phyloP scores from a whole-genome alignment of 1,284 basidiomycete species.

The Tylopilus sp. region DNA sequence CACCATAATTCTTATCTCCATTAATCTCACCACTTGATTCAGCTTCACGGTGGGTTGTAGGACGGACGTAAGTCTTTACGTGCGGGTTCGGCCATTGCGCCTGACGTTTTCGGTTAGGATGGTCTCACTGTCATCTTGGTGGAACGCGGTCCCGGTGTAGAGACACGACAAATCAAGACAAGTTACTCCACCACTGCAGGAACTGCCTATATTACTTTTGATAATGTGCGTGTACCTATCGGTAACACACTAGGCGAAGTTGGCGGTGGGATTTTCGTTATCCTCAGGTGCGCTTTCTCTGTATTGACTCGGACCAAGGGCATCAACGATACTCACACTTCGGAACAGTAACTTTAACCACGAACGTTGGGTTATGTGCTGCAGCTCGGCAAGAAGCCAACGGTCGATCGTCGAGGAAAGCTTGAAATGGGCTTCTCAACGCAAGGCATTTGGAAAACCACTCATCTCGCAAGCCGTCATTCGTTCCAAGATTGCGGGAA shows the following conservation, averaged over 20 bases:
- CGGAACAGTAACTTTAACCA: conserved; percentile 56
- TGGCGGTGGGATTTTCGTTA: conserved; percentile 74
- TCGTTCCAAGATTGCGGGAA: conserved; percentile 64
- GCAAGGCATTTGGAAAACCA: conserved; percentile 68
- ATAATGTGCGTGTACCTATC: conserved; percentile 77
- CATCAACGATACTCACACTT: background rate
- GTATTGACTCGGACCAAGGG: background rate
- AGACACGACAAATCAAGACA: conserved; percentile 79
- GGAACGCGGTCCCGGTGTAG: conserved; percentile 66
- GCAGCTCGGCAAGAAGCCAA: conserved; percentile 48
- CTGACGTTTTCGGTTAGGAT: conserved; percentile 19
- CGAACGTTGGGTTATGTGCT: conserved; percentile 67
- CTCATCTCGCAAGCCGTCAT: conserved; percentile 70
- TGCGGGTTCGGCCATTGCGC: background rate
- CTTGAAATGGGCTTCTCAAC: conserved; percentile 61
- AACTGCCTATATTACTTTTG: conserved; percentile 78
- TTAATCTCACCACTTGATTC: background rate
- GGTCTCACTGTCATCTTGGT: conserved; percentile 66
- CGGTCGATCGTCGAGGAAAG: conserved; percentile 51
- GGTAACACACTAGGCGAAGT: conserved; percentile 81
- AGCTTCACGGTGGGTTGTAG: conserved; percentile 68
- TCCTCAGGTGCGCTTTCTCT: conserved; percentile 33
- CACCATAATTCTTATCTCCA: background rate
- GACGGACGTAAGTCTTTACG: conserved; percentile 46
- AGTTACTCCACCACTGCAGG: conserved; percentile 67